phyloP scores from a whole-genome alignment of 257 asterid species.

The Scutellaria galericulata region DNA sequence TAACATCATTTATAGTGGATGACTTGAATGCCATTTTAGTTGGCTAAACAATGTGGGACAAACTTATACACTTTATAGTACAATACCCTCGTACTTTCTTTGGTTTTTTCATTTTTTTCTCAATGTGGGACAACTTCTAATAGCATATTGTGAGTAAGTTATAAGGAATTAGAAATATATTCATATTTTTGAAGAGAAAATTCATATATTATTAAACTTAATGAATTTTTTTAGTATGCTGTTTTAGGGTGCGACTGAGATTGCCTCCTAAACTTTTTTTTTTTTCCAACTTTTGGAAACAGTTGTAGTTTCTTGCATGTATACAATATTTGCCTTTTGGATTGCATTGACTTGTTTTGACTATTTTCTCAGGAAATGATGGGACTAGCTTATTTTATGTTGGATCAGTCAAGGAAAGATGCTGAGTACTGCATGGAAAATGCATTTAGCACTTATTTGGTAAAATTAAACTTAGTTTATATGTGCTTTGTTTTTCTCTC shows the following conservation, averaged over 20 bases:
- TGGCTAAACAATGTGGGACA: too few relatives aligned
- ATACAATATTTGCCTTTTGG: conserved; percentile 18
- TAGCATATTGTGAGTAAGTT: too few relatives aligned
- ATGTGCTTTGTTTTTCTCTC: neutral
- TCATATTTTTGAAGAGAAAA: too few relatives aligned
- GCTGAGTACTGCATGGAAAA: conserved; percentile 98
- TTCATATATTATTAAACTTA: too few relatives aligned
- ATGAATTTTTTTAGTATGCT: neutral
- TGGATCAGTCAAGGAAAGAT: conserved; percentile 92
- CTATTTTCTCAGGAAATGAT: conserved; percentile 83
- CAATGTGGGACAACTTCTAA: too few relatives aligned
- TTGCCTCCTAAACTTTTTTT: too few relatives aligned
- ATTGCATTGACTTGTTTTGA: conserved; percentile 33
- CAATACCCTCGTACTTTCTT: too few relatives aligned
- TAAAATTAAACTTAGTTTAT: conserved; percentile 44
- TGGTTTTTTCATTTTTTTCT: too few relatives aligned
- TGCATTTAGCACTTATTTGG: conserved; percentile 84
- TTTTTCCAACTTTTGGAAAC: conserved; percentile 5
- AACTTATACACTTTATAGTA: too few relatives aligned
- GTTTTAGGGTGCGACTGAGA: conserved; percentile 14
- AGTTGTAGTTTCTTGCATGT: conserved; percentile 15
- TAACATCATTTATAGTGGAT: too few relatives aligned
- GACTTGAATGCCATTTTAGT: too few relatives aligned
- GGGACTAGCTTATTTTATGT: conserved; percentile 90
- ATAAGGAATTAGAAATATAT: too few relatives aligned